A percentile compares a stretch with the other conserved stretches of the same genome.
These are phyloP conservation scores for Geotrichum armillariae DNA, from an alignment of 1,139 yeast species.

Conservation along the genomic window DNA sequence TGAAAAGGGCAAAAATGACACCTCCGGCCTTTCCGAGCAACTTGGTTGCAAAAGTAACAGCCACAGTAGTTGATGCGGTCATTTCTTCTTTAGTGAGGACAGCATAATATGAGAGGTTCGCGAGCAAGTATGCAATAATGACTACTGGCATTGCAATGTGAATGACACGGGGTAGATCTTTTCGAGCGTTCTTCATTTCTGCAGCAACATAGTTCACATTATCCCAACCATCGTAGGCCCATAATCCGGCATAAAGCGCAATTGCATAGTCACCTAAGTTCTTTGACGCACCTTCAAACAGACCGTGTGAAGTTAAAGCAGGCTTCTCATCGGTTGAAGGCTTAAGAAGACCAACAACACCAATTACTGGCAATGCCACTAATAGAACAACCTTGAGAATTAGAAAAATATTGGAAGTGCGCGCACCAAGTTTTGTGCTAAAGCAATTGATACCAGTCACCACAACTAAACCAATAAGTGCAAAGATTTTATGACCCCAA, in stretches of 20 bases:
- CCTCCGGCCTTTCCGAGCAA: conserved; percentile 37
- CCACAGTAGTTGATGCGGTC: conserved; percentile 40
- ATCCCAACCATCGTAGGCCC: conserved; percentile 51
- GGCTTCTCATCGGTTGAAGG: conserved; percentile 31
- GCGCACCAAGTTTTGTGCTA: conserved; percentile 40
- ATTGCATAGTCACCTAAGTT: conserved; percentile 40
- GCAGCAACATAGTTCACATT: conserved; percentile 46
- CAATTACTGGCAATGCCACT: conserved; percentile 37
- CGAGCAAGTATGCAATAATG: conserved; percentile 39
- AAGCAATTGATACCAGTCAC: conserved; percentile 37
- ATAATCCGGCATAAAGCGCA: conserved; percentile 45
- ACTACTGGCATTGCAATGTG: conserved; percentile 45
- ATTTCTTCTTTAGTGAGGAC: conserved; percentile 40
- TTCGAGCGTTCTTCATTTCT: conserved; percentile 41
- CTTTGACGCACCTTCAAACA: conserved; percentile 36
- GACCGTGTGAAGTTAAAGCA: conserved; percentile 26
- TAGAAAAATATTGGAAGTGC: conserved; percentile 39
- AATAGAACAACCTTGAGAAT: conserved; percentile 39
- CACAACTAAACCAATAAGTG: conserved; percentile 34
- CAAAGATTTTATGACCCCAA: conserved; percentile 38
- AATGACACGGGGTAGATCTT: conserved; percentile 44
- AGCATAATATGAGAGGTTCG: conserved; percentile 42
- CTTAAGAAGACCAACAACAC: conserved; percentile 34
- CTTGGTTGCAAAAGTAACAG: conserved; percentile 39
- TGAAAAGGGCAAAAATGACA: conserved; percentile 37